Conservation (phyloP, 805 yeast genomes). For the Wickerhamiella domercqiae region DNA sequence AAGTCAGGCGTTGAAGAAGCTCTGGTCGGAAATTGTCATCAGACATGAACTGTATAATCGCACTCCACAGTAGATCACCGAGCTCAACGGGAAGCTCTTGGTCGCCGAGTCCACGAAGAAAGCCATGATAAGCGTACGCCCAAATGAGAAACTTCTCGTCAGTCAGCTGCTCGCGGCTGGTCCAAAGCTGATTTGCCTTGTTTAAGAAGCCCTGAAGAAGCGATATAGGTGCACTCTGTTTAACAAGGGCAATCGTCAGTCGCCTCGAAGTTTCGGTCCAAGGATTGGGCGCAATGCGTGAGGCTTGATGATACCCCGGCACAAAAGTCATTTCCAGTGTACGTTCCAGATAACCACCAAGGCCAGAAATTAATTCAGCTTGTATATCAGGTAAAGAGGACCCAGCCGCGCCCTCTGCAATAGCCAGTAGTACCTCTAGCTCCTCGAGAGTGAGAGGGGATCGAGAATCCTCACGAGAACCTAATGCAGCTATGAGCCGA, state of each 20-base stretch:
- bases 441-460: conserved; percentile 20
- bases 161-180: neutral
- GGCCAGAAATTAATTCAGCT: conserved; percentile 26
- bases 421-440: conserved; percentile 40
- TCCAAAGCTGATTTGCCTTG: conserved; percentile 16
- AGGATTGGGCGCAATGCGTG: conserved; percentile 1
- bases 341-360: conserved; percentile 29
- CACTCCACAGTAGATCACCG: conserved; percentile 5
- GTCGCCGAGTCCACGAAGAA: conserved; percentile 21
- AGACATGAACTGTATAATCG: conserved; percentile 6
- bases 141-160: conserved; percentile 10
- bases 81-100: neutral
- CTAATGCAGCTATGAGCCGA: conserved; percentile 6
- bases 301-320: conserved; percentile 17
- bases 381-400: neutral
- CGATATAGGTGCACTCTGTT: conserved; percentile 22
- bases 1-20: conserved; percentile 7
- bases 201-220: conserved; percentile 14
- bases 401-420: conserved; percentile 27
- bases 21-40: conserved; percentile 8
- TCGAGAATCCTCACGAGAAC: neutral
- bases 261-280: conserved; percentile 16
- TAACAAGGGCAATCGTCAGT: conserved; percentile 22
- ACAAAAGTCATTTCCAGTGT: conserved; percentile 27
- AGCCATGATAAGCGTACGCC: conserved; percentile 22